Evolutionary conservation across 129 eudicot genomes (phyloP).

Genomic region (Tanacetum coccineum): DNA sequence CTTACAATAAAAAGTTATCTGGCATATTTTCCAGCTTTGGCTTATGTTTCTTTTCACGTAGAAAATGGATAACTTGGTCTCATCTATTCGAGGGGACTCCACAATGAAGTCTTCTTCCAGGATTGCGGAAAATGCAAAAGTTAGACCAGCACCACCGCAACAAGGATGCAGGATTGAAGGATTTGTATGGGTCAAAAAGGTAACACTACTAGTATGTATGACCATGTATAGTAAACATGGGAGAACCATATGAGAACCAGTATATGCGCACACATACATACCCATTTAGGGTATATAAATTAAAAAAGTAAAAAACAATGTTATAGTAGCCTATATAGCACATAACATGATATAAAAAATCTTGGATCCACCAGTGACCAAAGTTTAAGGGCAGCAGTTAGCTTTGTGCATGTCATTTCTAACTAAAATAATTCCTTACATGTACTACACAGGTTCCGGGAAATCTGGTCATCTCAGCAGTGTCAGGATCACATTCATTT

Average conservation of each 20-base stretch:
- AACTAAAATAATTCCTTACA: conserved; percentile 4
- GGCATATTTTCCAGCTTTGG: neutral
- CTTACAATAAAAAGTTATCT: neutral
- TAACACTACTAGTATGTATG: conserved; percentile 5
- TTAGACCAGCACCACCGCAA: conserved; percentile 60
- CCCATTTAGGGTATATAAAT: neutral
- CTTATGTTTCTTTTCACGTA: conserved; percentile 29
- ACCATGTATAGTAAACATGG: too few species aligned
- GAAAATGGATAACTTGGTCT: conserved; percentile 63
- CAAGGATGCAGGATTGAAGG: conserved; percentile 97
- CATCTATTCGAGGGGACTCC: conserved; percentile 42
- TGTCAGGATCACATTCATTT: conserved; percentile 78
- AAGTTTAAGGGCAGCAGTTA: neutral
- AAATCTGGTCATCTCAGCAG: conserved; percentile 72
- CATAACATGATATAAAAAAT: neutral
- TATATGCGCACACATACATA: too few species aligned
- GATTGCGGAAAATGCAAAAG: conserved; percentile 26
- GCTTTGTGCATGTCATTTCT: neutral
- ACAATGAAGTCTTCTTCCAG: conserved; percentile 33
- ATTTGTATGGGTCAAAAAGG: conserved; percentile 80
- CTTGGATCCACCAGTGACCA: neutral
- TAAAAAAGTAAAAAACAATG: neutral
- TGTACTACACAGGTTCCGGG: conserved; percentile 75
- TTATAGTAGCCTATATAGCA: neutral
- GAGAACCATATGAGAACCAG: neutral